Conservation (phyloP, 495 filamentous ascomycete genomes). For the Penicillium flavigenum region DNA sequence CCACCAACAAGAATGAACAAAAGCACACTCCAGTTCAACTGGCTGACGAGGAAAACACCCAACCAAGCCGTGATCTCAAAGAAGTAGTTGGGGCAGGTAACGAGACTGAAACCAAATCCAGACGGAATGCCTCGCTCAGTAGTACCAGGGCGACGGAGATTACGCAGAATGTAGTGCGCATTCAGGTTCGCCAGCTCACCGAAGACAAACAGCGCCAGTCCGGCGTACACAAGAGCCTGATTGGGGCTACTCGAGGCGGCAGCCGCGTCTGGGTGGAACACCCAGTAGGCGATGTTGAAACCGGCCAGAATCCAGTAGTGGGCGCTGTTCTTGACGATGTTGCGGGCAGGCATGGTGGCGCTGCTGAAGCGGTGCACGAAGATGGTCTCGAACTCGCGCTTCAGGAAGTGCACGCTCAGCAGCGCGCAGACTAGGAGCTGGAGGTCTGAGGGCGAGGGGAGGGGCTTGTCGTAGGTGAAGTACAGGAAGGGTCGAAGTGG, state of each 20-base stretch:
- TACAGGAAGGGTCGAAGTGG: constrained; percentile 73
- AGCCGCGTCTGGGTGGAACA: constrained; percentile 71
- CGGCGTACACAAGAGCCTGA: constrained; percentile 54
- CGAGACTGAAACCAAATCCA: constrained; percentile 79
- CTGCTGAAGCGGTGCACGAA: constrained; percentile 94
- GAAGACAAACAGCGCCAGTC: constrained; percentile 66
- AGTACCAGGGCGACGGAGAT: constrained; percentile 73
- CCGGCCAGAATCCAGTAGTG: constrained; percentile 91
- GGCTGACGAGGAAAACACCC: constrained; percentile 70
- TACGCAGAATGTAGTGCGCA: constrained; percentile 72
- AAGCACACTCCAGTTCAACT: constrained; percentile 69
- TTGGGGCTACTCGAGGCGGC: constrained; percentile 50
- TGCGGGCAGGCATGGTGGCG: constrained; percentile 84
- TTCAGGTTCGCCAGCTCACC: constrained; percentile 77
- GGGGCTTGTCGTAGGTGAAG: constrained; percentile 50
- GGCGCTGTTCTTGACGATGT: constrained; percentile 86
- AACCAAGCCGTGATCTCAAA: constrained; percentile 88
- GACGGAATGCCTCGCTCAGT: constrained; percentile 83
- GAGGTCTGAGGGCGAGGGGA: constrained; percentile 56
- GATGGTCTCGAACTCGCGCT: constrained; percentile 91
- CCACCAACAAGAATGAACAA: constrained; percentile 68
- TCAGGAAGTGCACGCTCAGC: constrained; percentile 81
- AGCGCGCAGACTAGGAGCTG: constrained; percentile 72
- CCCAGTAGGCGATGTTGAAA: constrained; percentile 76
- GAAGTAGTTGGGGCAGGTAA: constrained; percentile 97